Conservation (phyloP, 1,139 yeast species). For the Debaryomyces singareniensis region DNA sequence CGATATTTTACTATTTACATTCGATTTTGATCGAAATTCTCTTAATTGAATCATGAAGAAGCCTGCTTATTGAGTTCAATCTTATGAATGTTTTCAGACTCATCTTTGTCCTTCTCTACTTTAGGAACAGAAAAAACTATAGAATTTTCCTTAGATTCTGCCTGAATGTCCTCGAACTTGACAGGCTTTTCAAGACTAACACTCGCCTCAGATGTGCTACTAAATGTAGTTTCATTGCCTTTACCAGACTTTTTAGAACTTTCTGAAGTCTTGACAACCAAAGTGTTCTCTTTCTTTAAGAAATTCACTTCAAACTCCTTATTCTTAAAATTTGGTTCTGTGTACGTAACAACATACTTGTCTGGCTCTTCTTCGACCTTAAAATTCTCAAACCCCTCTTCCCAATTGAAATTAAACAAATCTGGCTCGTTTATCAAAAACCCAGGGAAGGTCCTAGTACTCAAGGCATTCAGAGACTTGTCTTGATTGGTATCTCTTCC, state of each 20-base stretch:
- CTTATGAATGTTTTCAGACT: constrained; percentile 1
- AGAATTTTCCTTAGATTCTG: constrained; percentile 14
- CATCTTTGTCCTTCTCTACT: constrained; percentile 14
- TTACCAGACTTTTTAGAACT: constrained; percentile 12
- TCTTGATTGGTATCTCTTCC: neutral
- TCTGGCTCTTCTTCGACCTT: constrained; percentile 18
- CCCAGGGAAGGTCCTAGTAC: neutral
- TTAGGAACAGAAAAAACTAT: constrained; percentile 20
- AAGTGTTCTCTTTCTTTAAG: constrained; percentile 18
- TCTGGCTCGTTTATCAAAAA: neutral
- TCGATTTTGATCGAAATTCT: too few species aligned
- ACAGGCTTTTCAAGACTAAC: constrained; percentile 20
- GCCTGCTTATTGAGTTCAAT: neutral
- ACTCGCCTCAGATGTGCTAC: constrained; percentile 15
- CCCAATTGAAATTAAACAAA: too few species aligned
- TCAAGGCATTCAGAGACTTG: neutral
- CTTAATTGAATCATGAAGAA: too few species aligned
- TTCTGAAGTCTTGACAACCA: constrained; percentile 13
- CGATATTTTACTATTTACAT: too few species aligned
- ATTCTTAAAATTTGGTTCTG: constrained; percentile 14
- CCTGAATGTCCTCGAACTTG: constrained; percentile 15
- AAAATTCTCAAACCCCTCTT: constrained; percentile 10
- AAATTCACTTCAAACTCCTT: constrained; percentile 20
- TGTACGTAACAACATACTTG: constrained; percentile 16
- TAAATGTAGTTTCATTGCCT: constrained; percentile 8